Conservation (phyloP, 139 green algal species). For the Closterium sp. region DNA sequence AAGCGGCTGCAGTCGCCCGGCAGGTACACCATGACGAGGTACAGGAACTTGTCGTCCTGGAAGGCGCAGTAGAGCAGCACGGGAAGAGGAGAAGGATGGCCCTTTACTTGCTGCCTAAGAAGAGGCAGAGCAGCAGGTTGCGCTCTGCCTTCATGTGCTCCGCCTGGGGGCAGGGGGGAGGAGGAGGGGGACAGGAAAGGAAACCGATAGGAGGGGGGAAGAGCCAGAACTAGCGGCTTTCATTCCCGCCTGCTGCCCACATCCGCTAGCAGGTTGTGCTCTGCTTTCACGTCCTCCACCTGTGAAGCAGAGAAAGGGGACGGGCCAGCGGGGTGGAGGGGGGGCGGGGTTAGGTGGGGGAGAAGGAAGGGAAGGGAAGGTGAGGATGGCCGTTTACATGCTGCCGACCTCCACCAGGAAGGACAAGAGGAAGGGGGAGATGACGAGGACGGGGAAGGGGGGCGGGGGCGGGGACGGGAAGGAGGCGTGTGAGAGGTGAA, state of each 20-base stretch:
- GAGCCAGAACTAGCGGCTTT: background rate
- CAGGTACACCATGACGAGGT: slow-evolving; percentile 99
- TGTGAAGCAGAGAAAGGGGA: background rate
- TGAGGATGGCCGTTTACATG: too few relatives aligned
- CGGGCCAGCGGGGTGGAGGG: too few relatives aligned
- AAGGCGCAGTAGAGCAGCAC: too few relatives aligned
- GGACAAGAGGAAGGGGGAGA: background rate
- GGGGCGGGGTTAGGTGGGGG: too few relatives aligned
- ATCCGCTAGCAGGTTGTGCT: slow-evolving; percentile 92
- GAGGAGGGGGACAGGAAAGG: background rate
- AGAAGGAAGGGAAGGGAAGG: too few relatives aligned
- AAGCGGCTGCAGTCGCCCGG: slow-evolving; percentile 88
- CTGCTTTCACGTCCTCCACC: slow-evolving; percentile 83
- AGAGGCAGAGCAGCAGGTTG: slow-evolving; percentile 88
- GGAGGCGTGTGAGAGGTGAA: background rate
- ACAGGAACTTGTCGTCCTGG: slow-evolving; percentile 92
- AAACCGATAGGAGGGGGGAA: background rate
- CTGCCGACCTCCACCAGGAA: too few relatives aligned
- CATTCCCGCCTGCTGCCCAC: slow-evolving; percentile 81
- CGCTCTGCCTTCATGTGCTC: slow-evolving; percentile 90
- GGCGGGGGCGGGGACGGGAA: background rate
- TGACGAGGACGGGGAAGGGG: background rate
- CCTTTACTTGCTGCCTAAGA: too few relatives aligned
- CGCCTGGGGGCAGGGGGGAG: slow-evolving; percentile 4
- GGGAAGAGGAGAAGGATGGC: too few relatives aligned